Evolutionary conservation across 1,139 yeast species (phyloP).

Genomic region (Candida pseudoviswanathii): DNA sequence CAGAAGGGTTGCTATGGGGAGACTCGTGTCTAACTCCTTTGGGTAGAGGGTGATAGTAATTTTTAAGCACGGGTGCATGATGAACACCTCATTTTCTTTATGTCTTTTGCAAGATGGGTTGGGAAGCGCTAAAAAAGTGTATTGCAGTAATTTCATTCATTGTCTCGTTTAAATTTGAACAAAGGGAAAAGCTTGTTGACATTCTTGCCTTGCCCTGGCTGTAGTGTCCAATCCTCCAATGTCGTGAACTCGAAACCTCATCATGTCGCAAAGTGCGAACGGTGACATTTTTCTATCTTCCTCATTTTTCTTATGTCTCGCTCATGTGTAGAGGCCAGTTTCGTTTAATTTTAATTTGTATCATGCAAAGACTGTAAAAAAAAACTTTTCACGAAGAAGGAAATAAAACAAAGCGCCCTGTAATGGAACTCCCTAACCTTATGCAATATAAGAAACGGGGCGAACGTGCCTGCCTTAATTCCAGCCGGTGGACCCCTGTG

Average conservation of each 20-base stretch:
- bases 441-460: neutral
- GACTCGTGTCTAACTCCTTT: too few relatives aligned
- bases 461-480: neutral
- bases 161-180: too few relatives aligned
- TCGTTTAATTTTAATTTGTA: constrained; percentile 1
- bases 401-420: neutral
- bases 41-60: neutral
- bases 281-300: neutral
- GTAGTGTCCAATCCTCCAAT: neutral
- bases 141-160: too few relatives aligned
- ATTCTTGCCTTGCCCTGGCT: too few relatives aligned
- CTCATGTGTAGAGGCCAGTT: too few relatives aligned
- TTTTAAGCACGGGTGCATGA: neutral
- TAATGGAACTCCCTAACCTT: neutral
- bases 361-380: neutral
- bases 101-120: too few relatives aligned
- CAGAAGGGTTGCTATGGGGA: too few relatives aligned
- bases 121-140: too few relatives aligned
- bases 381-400: neutral
- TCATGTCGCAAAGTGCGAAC: neutral
- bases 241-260: neutral
- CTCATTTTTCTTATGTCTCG: too few relatives aligned
- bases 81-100: neutral
- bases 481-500: neutral
- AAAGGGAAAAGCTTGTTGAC: too few relatives aligned